phyloP scores from a whole-genome alignment of 495 filamentous ascomycete genomes.

The Ramalina peruviana region DNA sequence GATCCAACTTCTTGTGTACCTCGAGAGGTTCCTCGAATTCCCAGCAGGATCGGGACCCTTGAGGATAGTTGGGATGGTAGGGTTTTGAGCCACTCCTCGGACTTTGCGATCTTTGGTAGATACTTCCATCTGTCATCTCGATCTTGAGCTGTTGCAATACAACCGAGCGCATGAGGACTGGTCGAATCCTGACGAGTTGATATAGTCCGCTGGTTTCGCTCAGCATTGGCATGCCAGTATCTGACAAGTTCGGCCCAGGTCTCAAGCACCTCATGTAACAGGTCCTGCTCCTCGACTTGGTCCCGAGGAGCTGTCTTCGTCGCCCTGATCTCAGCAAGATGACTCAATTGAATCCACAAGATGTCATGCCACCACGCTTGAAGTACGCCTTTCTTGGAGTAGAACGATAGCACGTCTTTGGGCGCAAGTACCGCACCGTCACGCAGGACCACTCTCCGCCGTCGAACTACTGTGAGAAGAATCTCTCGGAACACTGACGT shows the following conservation, averaged over 20 bases:
- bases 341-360: conserved; percentile 8
- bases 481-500: not conserved
- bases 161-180: not conserved
- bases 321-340: not conserved
- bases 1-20: not conserved
- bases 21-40: not conserved
- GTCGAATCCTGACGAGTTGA: too few relatives aligned
- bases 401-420: conserved; percentile 3
- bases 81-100: not conserved
- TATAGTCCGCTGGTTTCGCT: not conserved
- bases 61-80: not conserved
- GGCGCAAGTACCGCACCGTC: not conserved
- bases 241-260: not conserved
- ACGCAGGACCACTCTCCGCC: not conserved
- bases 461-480: conserved; percentile 2
- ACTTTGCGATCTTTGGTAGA: not conserved
- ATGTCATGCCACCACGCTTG: conserved; percentile 7
- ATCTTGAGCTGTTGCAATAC: not conserved
- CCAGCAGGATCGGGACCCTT: not conserved
- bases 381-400: conserved; percentile 4
- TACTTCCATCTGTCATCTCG: not conserved
- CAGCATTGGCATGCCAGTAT: not conserved
- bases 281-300: not conserved
- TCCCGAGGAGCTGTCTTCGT: not conserved
- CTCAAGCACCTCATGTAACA: conserved; percentile 1